These are phyloP conservation scores for Ilyonectria mors-panacis DNA, from an alignment of 2,329 filamentous ascomycete species.

Conservation along the genomic window DNA sequence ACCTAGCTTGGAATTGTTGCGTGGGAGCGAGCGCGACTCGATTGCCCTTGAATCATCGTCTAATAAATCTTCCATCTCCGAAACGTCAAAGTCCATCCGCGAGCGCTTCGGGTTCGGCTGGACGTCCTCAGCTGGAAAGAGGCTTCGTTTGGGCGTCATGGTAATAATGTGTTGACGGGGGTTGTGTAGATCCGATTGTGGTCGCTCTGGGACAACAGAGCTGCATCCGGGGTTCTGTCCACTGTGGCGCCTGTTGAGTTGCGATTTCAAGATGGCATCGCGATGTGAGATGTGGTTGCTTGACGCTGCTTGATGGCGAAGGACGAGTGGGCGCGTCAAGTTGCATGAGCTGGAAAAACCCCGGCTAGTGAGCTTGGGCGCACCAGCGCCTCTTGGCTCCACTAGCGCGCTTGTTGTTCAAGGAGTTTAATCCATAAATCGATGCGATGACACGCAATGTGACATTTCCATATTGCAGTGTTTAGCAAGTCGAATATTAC, in stretches of 20 bases:
- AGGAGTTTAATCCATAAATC: too few relatives aligned
- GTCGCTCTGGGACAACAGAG: not conserved
- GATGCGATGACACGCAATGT: too few relatives aligned
- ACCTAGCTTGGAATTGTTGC: conserved; percentile 52
- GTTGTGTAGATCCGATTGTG: not conserved
- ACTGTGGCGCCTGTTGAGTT: conserved; percentile 1
- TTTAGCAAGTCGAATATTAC: too few relatives aligned
- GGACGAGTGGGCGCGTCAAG: conserved; percentile 18
- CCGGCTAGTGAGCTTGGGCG: conserved; percentile 28
- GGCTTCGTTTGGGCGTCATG: conserved; percentile 57
- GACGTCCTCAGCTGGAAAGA: conserved; percentile 49
- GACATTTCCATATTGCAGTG: too few relatives aligned
- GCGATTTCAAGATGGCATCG: not conserved
- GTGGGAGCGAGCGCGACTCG: conserved; percentile 46
- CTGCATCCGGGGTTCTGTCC: too few relatives aligned
- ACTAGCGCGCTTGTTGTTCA: too few relatives aligned
- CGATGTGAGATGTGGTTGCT: not conserved
- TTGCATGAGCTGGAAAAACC: conserved; percentile 34
- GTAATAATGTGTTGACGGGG: conserved; percentile 12
- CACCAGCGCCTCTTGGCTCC: too few relatives aligned
- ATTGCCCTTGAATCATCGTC: conserved; percentile 39
- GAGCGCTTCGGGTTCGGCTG: conserved; percentile 51
- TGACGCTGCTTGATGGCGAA: conserved; percentile 8
- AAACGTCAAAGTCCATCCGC: conserved; percentile 31
- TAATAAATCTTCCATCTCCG: conserved; percentile 9